Evolutionary conservation across 306 rosid species (phyloP).

Genomic region (Prunus mongolica): DNA sequence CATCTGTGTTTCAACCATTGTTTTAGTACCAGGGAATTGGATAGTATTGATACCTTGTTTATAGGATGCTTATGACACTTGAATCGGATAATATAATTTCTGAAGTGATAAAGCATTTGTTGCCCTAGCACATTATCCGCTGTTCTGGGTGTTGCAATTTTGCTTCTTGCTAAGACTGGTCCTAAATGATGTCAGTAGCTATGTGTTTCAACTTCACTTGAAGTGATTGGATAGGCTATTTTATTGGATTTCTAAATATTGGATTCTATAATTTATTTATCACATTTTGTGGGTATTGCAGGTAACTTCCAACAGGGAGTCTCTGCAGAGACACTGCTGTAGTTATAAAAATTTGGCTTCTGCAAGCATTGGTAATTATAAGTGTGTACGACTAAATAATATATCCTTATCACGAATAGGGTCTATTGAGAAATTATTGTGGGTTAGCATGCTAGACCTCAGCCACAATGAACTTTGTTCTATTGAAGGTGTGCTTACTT

Average conservation of each 20-base stretch:
- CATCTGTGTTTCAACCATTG: background rate
- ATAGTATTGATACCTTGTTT: background rate
- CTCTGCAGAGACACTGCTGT: constrained; percentile 55
- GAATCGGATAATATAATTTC: background rate
- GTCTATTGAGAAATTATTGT: constrained; percentile 51
- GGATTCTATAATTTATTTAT: too few species aligned
- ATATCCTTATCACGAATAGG: constrained; percentile 74
- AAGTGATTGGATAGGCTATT: background rate
- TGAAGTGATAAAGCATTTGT: background rate
- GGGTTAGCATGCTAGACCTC: constrained; percentile 91
- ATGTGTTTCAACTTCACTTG: background rate
- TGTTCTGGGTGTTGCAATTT: background rate
- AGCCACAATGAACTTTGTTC: constrained; percentile 79
- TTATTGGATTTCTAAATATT: background rate
- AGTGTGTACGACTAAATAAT: constrained; percentile 59
- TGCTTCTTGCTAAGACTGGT: background rate
- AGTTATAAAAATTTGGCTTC: constrained; percentile 29
- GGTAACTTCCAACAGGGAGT: constrained; percentile 61
- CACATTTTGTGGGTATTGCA: constrained; percentile 17
- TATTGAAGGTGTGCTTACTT: constrained; percentile 56
- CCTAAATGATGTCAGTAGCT: background rate
- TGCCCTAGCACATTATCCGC: too few species aligned
- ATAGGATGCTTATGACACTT: background rate
- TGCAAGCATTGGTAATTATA: constrained; percentile 29
- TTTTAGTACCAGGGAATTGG: background rate